These are phyloP conservation scores for Hypoxylon sp. DNA, from an alignment of 2,329 filamentous ascomycete species.

Conservation along the genomic window DNA sequence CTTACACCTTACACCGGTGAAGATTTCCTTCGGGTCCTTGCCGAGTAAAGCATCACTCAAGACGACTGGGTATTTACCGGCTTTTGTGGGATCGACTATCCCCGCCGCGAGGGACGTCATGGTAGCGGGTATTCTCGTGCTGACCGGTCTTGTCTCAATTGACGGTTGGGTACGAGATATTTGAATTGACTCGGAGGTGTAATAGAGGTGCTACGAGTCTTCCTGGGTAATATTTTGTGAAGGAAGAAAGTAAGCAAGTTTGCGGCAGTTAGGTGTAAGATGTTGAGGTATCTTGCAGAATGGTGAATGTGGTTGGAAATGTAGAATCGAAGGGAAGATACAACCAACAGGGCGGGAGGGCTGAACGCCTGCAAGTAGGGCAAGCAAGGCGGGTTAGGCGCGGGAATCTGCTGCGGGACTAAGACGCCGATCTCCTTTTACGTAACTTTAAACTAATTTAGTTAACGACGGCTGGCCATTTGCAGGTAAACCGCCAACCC, in stretches of 20 bases:
- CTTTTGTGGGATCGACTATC: conserved; percentile 70
- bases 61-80: conserved; percentile 74
- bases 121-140: conserved; percentile 19
- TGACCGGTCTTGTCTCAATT: conserved; percentile 4
- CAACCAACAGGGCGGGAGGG: conserved; percentile 30
- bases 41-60: conserved; percentile 73
- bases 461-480: no score
- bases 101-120: conserved; percentile 53
- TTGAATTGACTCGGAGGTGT: not conserved
- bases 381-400: conserved; percentile 14
- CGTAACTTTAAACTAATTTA: conserved; percentile 10
- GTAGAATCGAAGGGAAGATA: conserved; percentile 25
- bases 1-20: conserved; percentile 73
- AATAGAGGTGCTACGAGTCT: not conserved
- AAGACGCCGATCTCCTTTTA: conserved; percentile 21
- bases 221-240: not conserved
- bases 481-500: no score
- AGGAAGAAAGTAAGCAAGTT: not conserved
- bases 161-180: conserved; percentile 7
- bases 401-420: conserved; percentile 25
- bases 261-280: not conserved
- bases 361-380: conserved; percentile 24
- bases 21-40: conserved; percentile 69
- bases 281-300: conserved; percentile 1
- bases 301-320: not conserved